A percentile compares a stretch with the other conserved stretches of the same genome.
Evolutionary conservation across 225 moss, liverwort and hornwort genomes (phyloP).

Genomic region (Asterella californica): DNA sequence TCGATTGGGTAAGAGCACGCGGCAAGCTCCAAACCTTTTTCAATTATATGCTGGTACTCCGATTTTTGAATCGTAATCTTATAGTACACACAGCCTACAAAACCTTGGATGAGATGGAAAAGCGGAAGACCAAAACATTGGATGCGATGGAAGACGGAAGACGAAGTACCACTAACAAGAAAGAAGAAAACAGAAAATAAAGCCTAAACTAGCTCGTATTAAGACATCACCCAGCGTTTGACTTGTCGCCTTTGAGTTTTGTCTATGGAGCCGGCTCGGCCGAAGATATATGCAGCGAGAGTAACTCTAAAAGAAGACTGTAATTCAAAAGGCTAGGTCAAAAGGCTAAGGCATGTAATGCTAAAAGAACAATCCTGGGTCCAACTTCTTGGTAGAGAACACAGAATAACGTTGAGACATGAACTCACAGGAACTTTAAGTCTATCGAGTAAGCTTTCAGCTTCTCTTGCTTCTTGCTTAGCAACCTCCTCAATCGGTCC

Average conservation of each 20-base stretch:
- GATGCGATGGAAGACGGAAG: neutral
- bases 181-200: neutral
- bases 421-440: conserved; percentile 65
- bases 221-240: neutral
- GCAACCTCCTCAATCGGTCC: conserved; percentile 76
- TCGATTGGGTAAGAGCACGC: neutral
- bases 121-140: too few relatives aligned
- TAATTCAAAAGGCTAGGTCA: too few relatives aligned
- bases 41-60: neutral
- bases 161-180: neutral
- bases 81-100: neutral
- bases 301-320: too few relatives aligned
- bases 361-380: too few relatives aligned
- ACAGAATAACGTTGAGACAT: neutral
- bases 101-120: too few relatives aligned
- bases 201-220: neutral
- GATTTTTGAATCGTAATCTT: neutral
- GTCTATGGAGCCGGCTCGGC: neutral
- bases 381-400: too few relatives aligned
- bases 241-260: neutral
- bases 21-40: neutral
- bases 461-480: conserved; percentile 81
- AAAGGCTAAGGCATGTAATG: too few relatives aligned
- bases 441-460: conserved; percentile 72
- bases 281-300: neutral